Percentiles rank a stretch among this genome's conserved stretches.
phyloP scores from a whole-genome alignment of 176 grass and related monocot genomes.

The Oryza coarctata region DNA sequence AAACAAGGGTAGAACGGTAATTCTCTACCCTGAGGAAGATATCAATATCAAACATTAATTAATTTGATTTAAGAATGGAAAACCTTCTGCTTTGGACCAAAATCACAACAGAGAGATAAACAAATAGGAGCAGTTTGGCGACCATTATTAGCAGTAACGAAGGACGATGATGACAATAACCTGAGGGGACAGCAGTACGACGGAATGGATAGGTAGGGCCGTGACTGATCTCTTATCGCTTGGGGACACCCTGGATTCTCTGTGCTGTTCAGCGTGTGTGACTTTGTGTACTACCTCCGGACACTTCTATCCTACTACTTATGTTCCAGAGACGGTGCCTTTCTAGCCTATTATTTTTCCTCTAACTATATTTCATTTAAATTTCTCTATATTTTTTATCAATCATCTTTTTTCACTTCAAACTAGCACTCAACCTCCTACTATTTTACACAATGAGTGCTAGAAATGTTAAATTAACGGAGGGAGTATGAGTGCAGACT shows the following conservation, averaged over 20 bases:
- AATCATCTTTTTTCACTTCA: too few species aligned
- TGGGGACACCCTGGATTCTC: not conserved
- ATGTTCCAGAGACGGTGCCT: too few species aligned
- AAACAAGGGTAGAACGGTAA: not conserved
- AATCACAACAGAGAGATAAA: not conserved
- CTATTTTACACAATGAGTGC: too few species aligned
- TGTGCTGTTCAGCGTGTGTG: not conserved
- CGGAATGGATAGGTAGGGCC: constrained; percentile 16
- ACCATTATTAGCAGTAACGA: not conserved
- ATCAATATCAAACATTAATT: not conserved
- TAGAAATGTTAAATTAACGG: too few species aligned
- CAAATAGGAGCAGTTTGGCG: not conserved
- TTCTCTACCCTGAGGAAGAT: too few species aligned
- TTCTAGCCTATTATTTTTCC: too few species aligned
- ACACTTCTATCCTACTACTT: too few species aligned
- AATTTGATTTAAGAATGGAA: not conserved
- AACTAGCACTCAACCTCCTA: too few species aligned
- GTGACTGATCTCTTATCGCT: not conserved
- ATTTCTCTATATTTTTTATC: too few species aligned
- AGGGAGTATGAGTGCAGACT: too few species aligned
- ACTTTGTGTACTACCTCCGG: too few species aligned
- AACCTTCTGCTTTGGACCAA: not conserved
- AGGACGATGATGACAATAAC: not conserved
- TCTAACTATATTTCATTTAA: too few species aligned
- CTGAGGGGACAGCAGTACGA: not conserved